Evolutionary conservation across 257 asterid species (phyloP), one percentile per base, ranked within the genome.

Genomic region (Gentiana macrophylla): DNA sequence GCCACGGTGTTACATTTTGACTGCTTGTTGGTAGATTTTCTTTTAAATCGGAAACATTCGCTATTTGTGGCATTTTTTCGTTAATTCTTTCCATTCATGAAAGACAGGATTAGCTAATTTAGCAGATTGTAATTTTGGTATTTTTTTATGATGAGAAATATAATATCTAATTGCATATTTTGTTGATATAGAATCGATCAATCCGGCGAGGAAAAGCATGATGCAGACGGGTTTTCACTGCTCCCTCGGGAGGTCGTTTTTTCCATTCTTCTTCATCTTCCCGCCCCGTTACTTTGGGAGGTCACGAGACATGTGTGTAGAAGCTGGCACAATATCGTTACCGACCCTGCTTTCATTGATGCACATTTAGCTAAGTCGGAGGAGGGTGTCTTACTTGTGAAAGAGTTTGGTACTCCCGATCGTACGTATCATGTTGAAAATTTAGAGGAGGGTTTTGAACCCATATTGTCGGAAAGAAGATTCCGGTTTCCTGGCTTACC

Each of bases 231-330:
- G 5, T 2, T n/a, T 8, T 12, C 49, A 8, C 35, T 12, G 43
- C 52, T 62, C 35, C 59, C 60, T 35, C 47, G 53, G 7, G 67
- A 55, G n/a, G 36, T 54, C 38, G 37, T 55, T 2, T 24, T 55
- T 63, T 7, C 47, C 36, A 47, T 55, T 54, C 61, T 63, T 3
- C 59, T 63, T 5, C 32, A 32, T 2, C 61, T 55, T 36, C 67
- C 61, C 24, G 41, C 56, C 48, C 61, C 36, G 6, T 63, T 63
- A 15, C 67, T 55, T 24, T 37, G 0, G 32, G 8, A 46, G 1
- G n/a, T 24, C 24, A 61, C 8, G 4, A 55, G 49, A 41, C 34
- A 8, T 7, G 53, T 45, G 6, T 62, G 67, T 9, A 53, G 54
- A 46, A 36, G 13, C 4, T 62, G 60, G 66, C 36, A 35, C 0